A percentile compares a stretch with the other conserved stretches of the same genome.
Conservation (phyloP, 805 yeast species). For the Zygosaccharomyces gambellarensis region DNA sequence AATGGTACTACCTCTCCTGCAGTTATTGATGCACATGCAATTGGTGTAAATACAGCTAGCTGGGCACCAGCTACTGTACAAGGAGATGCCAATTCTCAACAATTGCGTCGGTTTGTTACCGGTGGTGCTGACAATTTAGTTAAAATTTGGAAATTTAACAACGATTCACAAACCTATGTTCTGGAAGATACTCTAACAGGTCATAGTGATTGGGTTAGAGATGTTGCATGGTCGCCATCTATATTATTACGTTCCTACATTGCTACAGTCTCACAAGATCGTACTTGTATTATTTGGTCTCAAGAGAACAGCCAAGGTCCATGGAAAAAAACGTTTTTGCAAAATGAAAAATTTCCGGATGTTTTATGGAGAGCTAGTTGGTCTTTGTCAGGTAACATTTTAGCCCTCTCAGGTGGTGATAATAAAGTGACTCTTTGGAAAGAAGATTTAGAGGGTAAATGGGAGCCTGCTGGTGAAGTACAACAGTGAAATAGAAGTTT, state of each 20-base stretch:
- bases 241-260: conserved; percentile 80
- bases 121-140: conserved; percentile 95
- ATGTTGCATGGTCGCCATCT: conserved; percentile 97
- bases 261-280: conserved; percentile 96
- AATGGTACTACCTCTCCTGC: conserved; percentile 71
- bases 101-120: conserved; percentile 73
- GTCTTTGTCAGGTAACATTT: conserved; percentile 92
- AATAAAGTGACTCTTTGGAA: conserved; percentile 95
- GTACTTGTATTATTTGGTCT: conserved; percentile 92
- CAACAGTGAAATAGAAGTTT: conserved; percentile 49
- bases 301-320: conserved; percentile 59
- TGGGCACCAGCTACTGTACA: conserved; percentile 71
- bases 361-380: conserved; percentile 98
- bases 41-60: conserved; percentile 90
- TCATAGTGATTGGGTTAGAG: conserved; percentile 98
- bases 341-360: conserved; percentile 84
- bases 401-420: conserved; percentile 95
- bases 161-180: conserved; percentile 51
- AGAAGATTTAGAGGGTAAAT: conserved; percentile 83
- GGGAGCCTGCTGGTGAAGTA: conserved; percentile 98
- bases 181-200: conserved; percentile 79
- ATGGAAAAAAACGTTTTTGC: conserved; percentile 79
- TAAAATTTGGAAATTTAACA: conserved; percentile 77
- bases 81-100: conserved; percentile 35
- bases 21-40: conserved; percentile 70